Evolutionary conservation across 139 green algal species (phyloP).

Genomic region (Micractinium conductrix): DNA sequence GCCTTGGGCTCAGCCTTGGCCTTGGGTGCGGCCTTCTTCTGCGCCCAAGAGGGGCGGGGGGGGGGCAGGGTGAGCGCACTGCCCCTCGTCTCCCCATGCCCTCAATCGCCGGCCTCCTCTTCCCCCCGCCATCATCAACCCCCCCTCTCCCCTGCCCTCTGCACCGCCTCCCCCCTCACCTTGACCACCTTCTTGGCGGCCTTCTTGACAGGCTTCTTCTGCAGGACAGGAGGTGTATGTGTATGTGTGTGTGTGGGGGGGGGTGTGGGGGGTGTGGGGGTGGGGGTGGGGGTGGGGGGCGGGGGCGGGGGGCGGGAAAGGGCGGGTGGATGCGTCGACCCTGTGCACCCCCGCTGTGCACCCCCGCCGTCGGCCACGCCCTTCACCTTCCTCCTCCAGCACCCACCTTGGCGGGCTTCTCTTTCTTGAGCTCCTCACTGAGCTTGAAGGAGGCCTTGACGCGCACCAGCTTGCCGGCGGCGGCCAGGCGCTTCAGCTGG

Average conservation of each 20-base stretch:
- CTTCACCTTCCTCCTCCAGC: too few relatives aligned
- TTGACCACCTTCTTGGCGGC: not conserved
- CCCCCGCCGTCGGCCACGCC: too few relatives aligned
- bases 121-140: not conserved
- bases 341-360: not conserved
- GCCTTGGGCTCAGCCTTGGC: not conserved
- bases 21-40: not conserved
- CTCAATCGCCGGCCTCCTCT: not conserved
- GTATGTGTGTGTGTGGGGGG: too few relatives aligned
- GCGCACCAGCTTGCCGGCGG: constrained; percentile 65
- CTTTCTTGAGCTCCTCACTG: constrained; percentile 59
- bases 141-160: not conserved
- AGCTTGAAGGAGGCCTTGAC: constrained; percentile 75
- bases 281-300: constrained; percentile 24
- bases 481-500: constrained; percentile 62
- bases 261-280: not conserved
- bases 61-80: not conserved
- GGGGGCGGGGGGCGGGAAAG: not conserved
- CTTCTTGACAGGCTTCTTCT: constrained; percentile 3
- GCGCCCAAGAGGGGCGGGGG: too few relatives aligned
- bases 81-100: not conserved
- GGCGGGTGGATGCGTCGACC: not conserved
- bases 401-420: not conserved
- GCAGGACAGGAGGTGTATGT: not conserved
- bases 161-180: not conserved